These are phyloP conservation scores for Periconia sp. DNA, from an alignment of 2,329 filamentous ascomycete genomes.

Conservation along the genomic window DNA sequence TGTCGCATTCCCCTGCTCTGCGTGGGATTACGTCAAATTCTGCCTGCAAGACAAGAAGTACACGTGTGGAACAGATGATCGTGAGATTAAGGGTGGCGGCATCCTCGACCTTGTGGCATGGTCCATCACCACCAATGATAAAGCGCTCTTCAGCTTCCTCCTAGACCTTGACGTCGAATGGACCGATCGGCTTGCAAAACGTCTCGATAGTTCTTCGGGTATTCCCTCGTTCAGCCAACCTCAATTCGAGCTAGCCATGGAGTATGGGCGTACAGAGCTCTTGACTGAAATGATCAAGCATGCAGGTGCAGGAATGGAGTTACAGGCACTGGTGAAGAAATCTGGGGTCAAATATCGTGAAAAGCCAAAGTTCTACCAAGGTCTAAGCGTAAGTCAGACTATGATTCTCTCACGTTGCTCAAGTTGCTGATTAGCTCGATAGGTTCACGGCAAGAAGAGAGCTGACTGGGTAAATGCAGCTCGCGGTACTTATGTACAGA, in stretches of 20 bases:
- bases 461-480: conserved; percentile 75
- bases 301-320: conserved; percentile 71
- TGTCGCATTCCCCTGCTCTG: conserved; percentile 47
- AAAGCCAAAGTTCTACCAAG: conserved; percentile 77
- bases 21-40: conserved; percentile 4
- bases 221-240: conserved; percentile 14
- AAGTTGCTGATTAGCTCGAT: conserved; percentile 2
- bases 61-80: conserved; percentile 13
- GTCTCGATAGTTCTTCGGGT: conserved; percentile 6
- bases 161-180: conserved; percentile 62
- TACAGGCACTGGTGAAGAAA: conserved; percentile 70
- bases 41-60: conserved; percentile 8
- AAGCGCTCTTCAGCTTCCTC: conserved; percentile 61
- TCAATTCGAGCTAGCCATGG: conserved; percentile 51
- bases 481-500: conserved; percentile 42
- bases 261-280: conserved; percentile 59
- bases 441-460: conserved; percentile 73
- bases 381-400: conserved; percentile 60
- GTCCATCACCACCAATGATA: conserved; percentile 61
- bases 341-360: conserved; percentile 67
- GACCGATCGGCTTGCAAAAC: conserved; percentile 21
- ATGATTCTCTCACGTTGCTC: too few species aligned
- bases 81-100: conserved; percentile 2
- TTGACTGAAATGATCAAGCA: conserved; percentile 69
- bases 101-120: conserved; percentile 46